Conservation (phyloP, 371 early-diverging fungal genomes). For the Mucor irregularis region DNA sequence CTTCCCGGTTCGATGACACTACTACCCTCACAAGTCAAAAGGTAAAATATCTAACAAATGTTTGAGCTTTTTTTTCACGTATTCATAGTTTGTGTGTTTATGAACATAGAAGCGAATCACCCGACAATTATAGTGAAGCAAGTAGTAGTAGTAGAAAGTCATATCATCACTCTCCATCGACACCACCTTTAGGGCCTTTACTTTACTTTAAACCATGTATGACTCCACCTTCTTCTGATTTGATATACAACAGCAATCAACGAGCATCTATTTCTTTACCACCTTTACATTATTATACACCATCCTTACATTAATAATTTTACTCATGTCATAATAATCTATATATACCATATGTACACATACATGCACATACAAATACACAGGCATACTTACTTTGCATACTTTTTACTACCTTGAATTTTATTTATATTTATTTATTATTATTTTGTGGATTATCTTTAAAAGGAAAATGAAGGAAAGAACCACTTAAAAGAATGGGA, state of each 20-base stretch:
- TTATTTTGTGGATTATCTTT: too few relatives aligned
- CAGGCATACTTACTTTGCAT: too few relatives aligned
- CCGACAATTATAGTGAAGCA: constrained; percentile 3
- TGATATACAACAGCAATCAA: not conserved
- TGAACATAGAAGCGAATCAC: constrained; percentile 11
- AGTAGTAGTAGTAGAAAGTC: constrained; percentile 2
- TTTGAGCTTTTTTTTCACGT: not conserved
- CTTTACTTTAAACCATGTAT: constrained; percentile 7
- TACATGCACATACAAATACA: not conserved
- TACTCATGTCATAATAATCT: not conserved
- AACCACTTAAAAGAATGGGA: too few relatives aligned
- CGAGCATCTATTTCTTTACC: constrained; percentile 3
- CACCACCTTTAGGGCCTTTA: constrained; percentile 1
- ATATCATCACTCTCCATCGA: not conserved
- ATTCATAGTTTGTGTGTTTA: not conserved
- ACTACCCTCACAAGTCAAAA: not conserved
- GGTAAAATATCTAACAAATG: not conserved
- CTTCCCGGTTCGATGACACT: not conserved
- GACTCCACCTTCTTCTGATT: constrained; percentile 1
- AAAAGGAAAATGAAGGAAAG: too few relatives aligned
- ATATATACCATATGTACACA: not conserved
- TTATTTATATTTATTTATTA: too few relatives aligned
- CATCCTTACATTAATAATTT: not conserved
- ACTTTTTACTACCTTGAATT: too few relatives aligned
- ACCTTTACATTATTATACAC: constrained; percentile 5